Evolutionary conservation across 495 filamentous ascomycete genomes (phyloP).

Genomic region (Haplographium delicatum): DNA sequence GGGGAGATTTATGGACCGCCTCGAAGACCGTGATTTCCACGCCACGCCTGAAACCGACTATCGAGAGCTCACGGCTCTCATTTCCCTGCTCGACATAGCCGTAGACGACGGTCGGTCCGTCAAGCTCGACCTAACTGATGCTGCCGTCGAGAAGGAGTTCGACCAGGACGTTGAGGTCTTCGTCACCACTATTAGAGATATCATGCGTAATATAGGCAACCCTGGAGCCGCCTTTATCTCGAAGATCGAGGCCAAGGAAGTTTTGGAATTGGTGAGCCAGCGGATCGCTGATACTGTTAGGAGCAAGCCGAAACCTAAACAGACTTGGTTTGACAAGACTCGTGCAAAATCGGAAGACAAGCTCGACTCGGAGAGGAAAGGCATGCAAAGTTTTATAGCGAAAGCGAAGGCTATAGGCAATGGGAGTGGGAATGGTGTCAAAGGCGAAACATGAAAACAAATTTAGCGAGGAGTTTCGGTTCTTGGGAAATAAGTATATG

Average conservation of each 20-base stretch:
- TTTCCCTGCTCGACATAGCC: conserved; percentile 64
- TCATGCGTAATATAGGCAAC: conserved; percentile 69
- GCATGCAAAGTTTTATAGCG: conserved; percentile 25
- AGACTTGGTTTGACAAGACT: conserved; percentile 45
- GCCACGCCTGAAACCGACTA: conserved; percentile 59
- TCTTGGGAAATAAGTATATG: not conserved
- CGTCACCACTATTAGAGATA: conserved; percentile 52
- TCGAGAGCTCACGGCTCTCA: conserved; percentile 54
- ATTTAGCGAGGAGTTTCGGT: not conserved
- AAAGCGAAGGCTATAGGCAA: conserved; percentile 7
- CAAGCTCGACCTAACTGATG: conserved; percentile 25
- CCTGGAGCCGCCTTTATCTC: conserved; percentile 66
- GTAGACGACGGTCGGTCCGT: conserved; percentile 55
- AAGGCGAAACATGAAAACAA: not conserved
- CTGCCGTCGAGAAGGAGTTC: conserved; percentile 43
- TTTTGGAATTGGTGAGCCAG: conserved; percentile 64
- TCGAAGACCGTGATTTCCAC: conserved; percentile 45
- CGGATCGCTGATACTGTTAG: conserved; percentile 66
- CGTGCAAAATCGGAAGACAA: conserved; percentile 3
- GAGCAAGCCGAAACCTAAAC: conserved; percentile 55
- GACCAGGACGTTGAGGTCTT: conserved; percentile 66
- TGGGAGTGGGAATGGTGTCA: not conserved
- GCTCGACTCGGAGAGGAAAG: conserved; percentile 34
- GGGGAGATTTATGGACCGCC: conserved; percentile 41
- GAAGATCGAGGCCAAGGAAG: conserved; percentile 67